phyloP scores from a whole-genome alignment of 306 rosid species.

The Gleditsia sinensis region DNA sequence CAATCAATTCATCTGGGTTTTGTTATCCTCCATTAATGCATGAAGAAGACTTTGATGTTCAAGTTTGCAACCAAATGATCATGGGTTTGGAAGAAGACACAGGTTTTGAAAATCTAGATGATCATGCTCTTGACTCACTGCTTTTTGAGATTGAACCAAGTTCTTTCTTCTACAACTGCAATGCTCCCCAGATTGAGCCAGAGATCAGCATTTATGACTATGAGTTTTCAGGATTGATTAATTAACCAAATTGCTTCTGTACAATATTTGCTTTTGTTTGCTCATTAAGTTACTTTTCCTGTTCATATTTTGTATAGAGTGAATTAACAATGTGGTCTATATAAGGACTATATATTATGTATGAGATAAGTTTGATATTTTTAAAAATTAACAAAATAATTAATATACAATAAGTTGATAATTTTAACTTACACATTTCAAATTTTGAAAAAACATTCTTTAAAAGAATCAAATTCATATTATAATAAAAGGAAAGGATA shows the following conservation, averaged over 20 bases:
- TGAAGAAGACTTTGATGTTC: slow-evolving; percentile 43
- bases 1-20: no score
- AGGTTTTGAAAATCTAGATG: slow-evolving; percentile 23
- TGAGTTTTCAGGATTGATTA: slow-evolving; percentile 42
- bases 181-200: slow-evolving; percentile 36
- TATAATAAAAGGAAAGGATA: no score
- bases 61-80: slow-evolving; percentile 31
- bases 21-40: slow-evolving; percentile 28
- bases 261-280: background rate
- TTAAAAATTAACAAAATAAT: no score
- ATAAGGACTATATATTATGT: no score
- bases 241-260: background rate
- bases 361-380: no score
- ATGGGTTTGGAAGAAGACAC: slow-evolving; percentile 21
- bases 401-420: no score
- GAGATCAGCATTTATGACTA: slow-evolving; percentile 52
- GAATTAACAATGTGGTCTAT: no score
- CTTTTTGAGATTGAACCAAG: slow-evolving; percentile 39
- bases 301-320: slow-evolving; percentile 19
- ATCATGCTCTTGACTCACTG: slow-evolving; percentile 43
- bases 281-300: slow-evolving; percentile 14
- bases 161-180: slow-evolving; percentile 28
- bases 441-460: no score
- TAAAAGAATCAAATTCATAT: no score
- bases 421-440: no score